Evolutionary conservation across 2,329 filamentous ascomycete species (phyloP), one percentile per base, ranked within the genome.

Genomic region (Raffaelea albimanens): DNA sequence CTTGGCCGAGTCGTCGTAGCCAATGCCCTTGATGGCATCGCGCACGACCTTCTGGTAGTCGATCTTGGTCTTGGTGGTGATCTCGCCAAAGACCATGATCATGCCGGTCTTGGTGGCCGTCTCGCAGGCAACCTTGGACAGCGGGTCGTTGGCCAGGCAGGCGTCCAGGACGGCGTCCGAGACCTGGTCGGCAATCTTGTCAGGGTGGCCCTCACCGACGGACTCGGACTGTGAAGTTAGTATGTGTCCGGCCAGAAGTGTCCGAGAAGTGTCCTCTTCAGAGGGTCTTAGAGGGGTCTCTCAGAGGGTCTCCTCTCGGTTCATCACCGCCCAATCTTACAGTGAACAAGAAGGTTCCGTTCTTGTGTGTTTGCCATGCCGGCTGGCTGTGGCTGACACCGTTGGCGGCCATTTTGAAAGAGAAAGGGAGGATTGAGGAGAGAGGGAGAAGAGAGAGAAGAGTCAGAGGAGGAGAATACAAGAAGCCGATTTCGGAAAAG

Each of bases 11-110:
- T 85, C 81, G 73, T 98, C 93, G 73, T 97, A 98, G 62, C 93
- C 93, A 65, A 98, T 98, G 67, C 95, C 91, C 82, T 95, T 91
- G 81, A 98, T 89, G 67, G 90, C 82, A 56, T 83, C 72, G 69
- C 93, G 91, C 69, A 98, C 88, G 62, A 96, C 78, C 78, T 90
- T 95, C 72, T 98, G 93, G 85, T 96, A 98, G 79, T 98, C 93
- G 61, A 97, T 76, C 59, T 75, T 78, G 71, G 91, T 83, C 77
- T 95, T 93, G 75, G 93, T 97, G 71, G 89, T 94, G 71, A 98
- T 98, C 71, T 98, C 93, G 72, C 89, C 89, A 56, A 95, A 95
- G 67, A 95, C 84, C 93, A 98, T 97, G 71, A 98, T 79, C 93
- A 98, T 87, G 71, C 93, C 93, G 59, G 93, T 98, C 87, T 98